These are phyloP conservation scores for Penicillium hesseltinei DNA, from an alignment of 2,329 filamentous ascomycete species.

Conservation along the genomic window DNA sequence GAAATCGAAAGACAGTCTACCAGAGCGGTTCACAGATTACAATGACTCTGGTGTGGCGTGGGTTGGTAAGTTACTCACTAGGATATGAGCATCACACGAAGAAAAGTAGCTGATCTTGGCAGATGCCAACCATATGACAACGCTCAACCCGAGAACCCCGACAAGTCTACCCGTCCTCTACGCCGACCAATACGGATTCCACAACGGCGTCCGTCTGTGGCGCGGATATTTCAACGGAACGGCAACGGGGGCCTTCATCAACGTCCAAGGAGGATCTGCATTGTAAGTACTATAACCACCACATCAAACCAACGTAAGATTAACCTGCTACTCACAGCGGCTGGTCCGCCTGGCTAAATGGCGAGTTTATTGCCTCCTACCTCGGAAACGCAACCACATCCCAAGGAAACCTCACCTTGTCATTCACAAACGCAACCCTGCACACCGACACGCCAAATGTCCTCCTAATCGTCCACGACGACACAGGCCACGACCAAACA, in stretches of 20 bases:
- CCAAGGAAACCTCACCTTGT: conserved; percentile 41
- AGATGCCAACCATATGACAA: conserved; percentile 43
- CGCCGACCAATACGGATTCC: conserved; percentile 48
- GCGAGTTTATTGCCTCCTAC: conserved; percentile 55
- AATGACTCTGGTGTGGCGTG: conserved; percentile 43
- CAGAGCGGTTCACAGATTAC: conserved; percentile 42
- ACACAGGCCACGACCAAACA: conserved; percentile 40
- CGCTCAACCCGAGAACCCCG: conserved; percentile 42
- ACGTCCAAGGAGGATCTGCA: conserved; percentile 54
- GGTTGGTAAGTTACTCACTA: conserved; percentile 28
- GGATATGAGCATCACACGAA: no score
- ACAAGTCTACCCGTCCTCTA: conserved; percentile 48
- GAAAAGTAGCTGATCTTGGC: conserved; percentile 12
- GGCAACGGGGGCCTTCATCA: conserved; percentile 44
- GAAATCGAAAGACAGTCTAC: conserved; percentile 46
- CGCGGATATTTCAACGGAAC: conserved; percentile 45
- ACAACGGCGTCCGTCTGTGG: conserved; percentile 47
- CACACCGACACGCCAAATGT: conserved; percentile 53
- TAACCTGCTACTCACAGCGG: conserved; percentile 38
- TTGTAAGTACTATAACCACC: conserved; percentile 31
- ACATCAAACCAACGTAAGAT: neutral
- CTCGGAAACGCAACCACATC: conserved; percentile 41
- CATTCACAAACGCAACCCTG: conserved; percentile 52
- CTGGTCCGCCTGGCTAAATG: conserved; percentile 59
- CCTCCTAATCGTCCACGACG: conserved; percentile 60